Conservation (phyloP, 1,284 basidiomycete genomes). For the Trichosporon asahii region DNA sequence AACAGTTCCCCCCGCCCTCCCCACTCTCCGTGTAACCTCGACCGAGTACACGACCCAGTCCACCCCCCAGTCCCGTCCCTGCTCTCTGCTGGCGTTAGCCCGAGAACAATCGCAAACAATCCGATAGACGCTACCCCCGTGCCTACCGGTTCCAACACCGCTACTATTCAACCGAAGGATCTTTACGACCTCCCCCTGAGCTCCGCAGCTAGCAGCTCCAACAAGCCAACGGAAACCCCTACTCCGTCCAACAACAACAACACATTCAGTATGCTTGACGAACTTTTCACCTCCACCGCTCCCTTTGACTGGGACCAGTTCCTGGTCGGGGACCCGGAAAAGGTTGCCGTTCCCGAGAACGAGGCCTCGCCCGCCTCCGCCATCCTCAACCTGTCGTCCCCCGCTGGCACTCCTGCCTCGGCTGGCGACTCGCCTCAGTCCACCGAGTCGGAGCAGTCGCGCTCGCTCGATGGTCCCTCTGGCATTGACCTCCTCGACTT, state of each 20-base stretch:
- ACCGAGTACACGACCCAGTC: constrained; percentile 14
- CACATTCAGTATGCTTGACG: constrained; percentile 21
- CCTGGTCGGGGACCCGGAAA: constrained; percentile 31
- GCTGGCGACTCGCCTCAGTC: constrained; percentile 24
- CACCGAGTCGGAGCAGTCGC: constrained; percentile 42
- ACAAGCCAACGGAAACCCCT: constrained; percentile 13
- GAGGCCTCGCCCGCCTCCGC: constrained; percentile 17
- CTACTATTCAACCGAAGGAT: constrained; percentile 8
- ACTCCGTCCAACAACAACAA: constrained; percentile 15
- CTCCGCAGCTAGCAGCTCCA: not conserved
- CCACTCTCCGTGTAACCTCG: constrained; percentile 6
- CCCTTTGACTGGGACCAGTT: constrained; percentile 37
- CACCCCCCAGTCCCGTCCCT: constrained; percentile 13
- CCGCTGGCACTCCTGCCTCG: constrained; percentile 19
- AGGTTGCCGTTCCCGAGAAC: constrained; percentile 12
- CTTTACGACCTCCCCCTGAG: constrained; percentile 4
- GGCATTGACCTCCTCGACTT: constrained; percentile 20
- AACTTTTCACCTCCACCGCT: constrained; percentile 17
- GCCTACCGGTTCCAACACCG: constrained; percentile 16
- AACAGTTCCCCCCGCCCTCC: constrained; percentile 15
- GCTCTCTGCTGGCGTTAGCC: constrained; percentile 15
- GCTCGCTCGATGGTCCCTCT: constrained; percentile 31
- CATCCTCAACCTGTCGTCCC: constrained; percentile 15
- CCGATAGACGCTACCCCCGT: constrained; percentile 12
- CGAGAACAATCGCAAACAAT: constrained; percentile 11